phyloP scores from a whole-genome alignment of 352 stramenopile species.

The Chrysophaeum taylorii region DNA sequence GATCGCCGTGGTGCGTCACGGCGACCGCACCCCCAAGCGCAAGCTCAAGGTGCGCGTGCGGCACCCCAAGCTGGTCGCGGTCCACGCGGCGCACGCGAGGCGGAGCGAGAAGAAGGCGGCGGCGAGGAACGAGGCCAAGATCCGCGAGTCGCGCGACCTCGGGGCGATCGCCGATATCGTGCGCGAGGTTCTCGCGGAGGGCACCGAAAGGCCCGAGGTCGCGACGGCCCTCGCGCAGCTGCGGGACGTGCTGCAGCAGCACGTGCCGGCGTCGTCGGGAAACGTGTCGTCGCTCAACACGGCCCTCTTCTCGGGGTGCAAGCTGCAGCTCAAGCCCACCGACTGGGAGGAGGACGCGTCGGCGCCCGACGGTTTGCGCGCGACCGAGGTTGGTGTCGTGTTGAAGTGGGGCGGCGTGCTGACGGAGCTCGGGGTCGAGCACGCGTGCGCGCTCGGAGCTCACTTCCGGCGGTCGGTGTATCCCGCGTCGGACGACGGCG shows the following conservation, averaged over 20 bases:
- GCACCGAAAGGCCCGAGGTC: not conserved
- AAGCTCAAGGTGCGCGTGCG: slow-evolving; percentile 78
- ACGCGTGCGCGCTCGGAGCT: slow-evolving; percentile 85
- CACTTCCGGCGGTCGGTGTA: slow-evolving; percentile 72
- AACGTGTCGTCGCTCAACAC: slow-evolving; percentile 86
- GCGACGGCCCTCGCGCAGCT: slow-evolving; percentile 65
- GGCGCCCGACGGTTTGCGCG: not conserved
- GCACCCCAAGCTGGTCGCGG: slow-evolving; percentile 64
- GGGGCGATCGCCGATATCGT: slow-evolving; percentile 39
- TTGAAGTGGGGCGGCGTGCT: slow-evolving; percentile 98
- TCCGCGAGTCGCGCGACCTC: slow-evolving; percentile 58
- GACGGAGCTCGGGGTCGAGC: slow-evolving; percentile 89
- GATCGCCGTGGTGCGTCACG: slow-evolving; percentile 94
- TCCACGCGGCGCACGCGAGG: slow-evolving; percentile 47
- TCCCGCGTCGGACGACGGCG: slow-evolving; percentile 49
- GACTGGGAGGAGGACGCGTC: slow-evolving; percentile 46
- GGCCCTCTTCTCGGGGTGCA: slow-evolving; percentile 42
- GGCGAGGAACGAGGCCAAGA: slow-evolving; percentile 50
- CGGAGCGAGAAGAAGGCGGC: too few relatives aligned
- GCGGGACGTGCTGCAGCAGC: slow-evolving; percentile 78
- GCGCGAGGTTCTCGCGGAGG: slow-evolving; percentile 14
- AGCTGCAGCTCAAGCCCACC: slow-evolving; percentile 86
- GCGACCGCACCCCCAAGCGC: slow-evolving; percentile 97
- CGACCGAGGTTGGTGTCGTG: slow-evolving; percentile 88
- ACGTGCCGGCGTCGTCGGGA: slow-evolving; percentile 56